phyloP scores from a whole-genome alignment of 2,329 filamentous ascomycete species.

The Didymella glomerata region DNA sequence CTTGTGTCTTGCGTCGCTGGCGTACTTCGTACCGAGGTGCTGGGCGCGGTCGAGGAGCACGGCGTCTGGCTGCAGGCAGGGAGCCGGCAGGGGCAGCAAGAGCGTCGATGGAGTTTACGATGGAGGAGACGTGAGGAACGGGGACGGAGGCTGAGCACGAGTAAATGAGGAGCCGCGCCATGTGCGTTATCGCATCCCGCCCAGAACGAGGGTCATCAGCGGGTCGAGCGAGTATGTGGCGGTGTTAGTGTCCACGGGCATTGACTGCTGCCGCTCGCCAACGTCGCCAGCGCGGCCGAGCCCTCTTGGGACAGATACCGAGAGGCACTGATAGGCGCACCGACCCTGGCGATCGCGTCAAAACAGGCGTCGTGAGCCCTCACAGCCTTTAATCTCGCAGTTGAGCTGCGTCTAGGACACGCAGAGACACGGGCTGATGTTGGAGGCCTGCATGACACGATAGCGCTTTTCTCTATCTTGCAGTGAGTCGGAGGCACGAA shows the following conservation, averaged over 20 bases:
- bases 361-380: slow-evolving; percentile 4
- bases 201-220: slow-evolving; percentile 18
- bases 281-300: slow-evolving; percentile 21
- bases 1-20: slow-evolving; percentile 34
- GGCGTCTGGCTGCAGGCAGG: slow-evolving; percentile 6
- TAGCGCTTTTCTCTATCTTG: slow-evolving; percentile 18
- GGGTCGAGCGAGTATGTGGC: slow-evolving; percentile 22
- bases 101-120: slow-evolving; percentile 9
- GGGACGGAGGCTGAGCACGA: slow-evolving; percentile 9
- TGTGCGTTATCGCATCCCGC: slow-evolving; percentile 21
- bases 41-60: slow-evolving; percentile 15
- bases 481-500: slow-evolving; percentile 6
- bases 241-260: slow-evolving; percentile 19
- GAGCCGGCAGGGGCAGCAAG: slow-evolving; percentile 12
- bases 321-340: slow-evolving; percentile 19
- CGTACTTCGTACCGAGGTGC: slow-evolving; percentile 35
- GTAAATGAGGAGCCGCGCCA: slow-evolving; percentile 20
- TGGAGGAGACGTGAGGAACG: slow-evolving; percentile 11
- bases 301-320: slow-evolving; percentile 19
- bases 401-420: neutral
- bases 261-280: slow-evolving; percentile 20
- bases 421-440: slow-evolving; percentile 5
- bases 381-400: slow-evolving; percentile 3
- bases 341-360: slow-evolving; percentile 9
- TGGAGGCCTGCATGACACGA: slow-evolving; percentile 16